These are phyloP conservation scores for Ophiostoma triangulosporum DNA, from an alignment of 2,329 filamentous ascomycete species.

Conservation along the genomic window DNA sequence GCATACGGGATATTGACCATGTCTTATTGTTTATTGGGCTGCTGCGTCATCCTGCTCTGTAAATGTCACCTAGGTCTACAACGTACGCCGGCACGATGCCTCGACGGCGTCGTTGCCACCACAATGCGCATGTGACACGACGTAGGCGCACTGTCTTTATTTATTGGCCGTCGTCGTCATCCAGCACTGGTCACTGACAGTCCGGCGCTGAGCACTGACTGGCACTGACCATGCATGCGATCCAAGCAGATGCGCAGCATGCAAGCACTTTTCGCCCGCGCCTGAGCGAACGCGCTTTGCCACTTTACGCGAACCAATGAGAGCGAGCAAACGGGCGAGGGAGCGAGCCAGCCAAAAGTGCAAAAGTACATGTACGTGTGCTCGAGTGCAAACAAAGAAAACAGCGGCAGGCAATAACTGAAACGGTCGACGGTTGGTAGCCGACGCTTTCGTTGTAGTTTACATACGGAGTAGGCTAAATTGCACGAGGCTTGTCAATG, in stretches of 20 bases:
- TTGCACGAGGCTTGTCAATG: no score
- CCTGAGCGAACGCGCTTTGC: background rate
- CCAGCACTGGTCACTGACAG: background rate
- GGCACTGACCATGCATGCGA: background rate
- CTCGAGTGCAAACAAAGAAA: no score
- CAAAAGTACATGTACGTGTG: no score
- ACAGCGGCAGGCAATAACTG: no score
- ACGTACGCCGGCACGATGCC: no score
- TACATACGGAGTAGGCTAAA: no score
- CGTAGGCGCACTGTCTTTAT: background rate
- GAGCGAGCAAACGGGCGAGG: background rate
- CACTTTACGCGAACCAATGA: background rate
- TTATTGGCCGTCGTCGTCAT: background rate
- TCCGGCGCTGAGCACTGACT: background rate
- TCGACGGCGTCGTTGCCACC: background rate
- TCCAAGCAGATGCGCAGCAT: background rate
- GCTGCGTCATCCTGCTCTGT: background rate
- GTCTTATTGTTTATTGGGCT: background rate
- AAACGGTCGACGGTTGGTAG: no score
- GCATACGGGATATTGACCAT: background rate
- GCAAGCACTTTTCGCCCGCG: background rate
- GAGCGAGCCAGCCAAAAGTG: no score
- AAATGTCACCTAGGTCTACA: no score
- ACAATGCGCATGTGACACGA: background rate
- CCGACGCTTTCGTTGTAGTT: no score